Evolutionary conservation across 768 basidiomycete species (phyloP), one percentile per base, ranked within the genome.

Genomic region (Pulveroboletus sp.): DNA sequence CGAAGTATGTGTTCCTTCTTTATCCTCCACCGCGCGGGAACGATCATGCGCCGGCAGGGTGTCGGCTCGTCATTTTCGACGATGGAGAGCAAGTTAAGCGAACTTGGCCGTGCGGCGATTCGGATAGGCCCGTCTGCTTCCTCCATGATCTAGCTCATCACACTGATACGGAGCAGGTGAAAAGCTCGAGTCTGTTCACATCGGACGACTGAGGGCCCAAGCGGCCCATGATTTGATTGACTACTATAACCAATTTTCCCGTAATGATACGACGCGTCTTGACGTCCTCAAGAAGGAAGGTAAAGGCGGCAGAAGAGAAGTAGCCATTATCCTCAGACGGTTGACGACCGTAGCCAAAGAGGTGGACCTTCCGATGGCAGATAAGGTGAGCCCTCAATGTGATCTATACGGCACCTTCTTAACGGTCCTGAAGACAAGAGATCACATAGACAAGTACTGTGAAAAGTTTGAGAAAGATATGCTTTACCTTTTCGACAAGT

Each of bases 391-490:
- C 55, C 41, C 2, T 19, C 14, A 22, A 31, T 23, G 10, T 16
- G n/a, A 10, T 13, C 13, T 32, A 7, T 6, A 11, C 13, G 26
- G 26, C n/a, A 5, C 26, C 30, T n/a, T 32, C 42, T 32, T 19
- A 56, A 22, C 8, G 30, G 12, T 32, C 14, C 11, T 4, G 19
- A 60, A 94, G 86, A 93, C 93, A 2, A 76, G 89, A 53, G 93
- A 96, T 65, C 85, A 77, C 50, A 93, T 99, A 51, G 95, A 98
- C 61, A 89, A 87, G 64, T 98, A 97, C 60, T 96, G 96, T 72
- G 96, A 99, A 72, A 91, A 88, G 68, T 98, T 98, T 56, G 96
- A 99, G 69, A 98, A 95, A 72, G 95, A 98, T 63, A 95, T 97
- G 83, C 80, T 99, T 45, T 84, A 89, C 63, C 74, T 98, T 35